These are phyloP conservation scores for Chlorella sp. DNA, from an alignment of 139 green algal species.

Conservation along the genomic window DNA sequence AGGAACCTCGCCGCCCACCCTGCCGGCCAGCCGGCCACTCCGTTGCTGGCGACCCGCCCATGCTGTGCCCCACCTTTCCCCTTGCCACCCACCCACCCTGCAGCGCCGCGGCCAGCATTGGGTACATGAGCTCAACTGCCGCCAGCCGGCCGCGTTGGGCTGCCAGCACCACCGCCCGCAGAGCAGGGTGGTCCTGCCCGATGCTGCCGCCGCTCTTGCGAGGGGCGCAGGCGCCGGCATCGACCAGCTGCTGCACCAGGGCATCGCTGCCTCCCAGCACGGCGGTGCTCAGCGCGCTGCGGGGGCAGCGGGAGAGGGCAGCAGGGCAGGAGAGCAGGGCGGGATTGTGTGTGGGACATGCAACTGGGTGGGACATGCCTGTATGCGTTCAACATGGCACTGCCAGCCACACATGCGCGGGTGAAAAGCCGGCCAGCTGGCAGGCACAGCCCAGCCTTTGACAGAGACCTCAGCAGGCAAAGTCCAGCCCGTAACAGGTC, in stretches of 20 bases:
- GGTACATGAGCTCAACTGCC: constrained; percentile 1
- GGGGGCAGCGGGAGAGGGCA: neutral
- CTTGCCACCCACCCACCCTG: neutral
- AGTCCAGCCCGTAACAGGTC: neutral
- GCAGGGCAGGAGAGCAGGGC: neutral
- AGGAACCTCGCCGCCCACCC: neutral
- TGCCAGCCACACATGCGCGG: neutral
- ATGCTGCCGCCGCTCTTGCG: neutral
- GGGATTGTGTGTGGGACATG: too few species aligned
- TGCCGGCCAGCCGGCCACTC: neutral
- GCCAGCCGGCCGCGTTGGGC: neutral
- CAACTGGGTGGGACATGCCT: neutral
- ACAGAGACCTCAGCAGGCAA: neutral
- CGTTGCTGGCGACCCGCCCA: too few species aligned
- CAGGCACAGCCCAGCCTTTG: neutral
- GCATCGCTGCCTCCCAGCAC: constrained; percentile 11
- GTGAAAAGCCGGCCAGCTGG: neutral
- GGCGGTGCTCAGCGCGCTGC: constrained; percentile 14
- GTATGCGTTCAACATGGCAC: neutral
- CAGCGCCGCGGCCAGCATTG: neutral
- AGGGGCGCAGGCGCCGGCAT: neutral
- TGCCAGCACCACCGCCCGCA: constrained; percentile 12
- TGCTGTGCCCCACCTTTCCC: neutral
- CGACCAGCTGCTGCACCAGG: constrained; percentile 13
- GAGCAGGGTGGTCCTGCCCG: neutral